A percentile compares a stretch with the other conserved stretches of the same genome.
These are phyloP conservation scores for Leishmania gerbilli DNA, from an alignment of 208 protist genomes.

Conservation along the genomic window DNA sequence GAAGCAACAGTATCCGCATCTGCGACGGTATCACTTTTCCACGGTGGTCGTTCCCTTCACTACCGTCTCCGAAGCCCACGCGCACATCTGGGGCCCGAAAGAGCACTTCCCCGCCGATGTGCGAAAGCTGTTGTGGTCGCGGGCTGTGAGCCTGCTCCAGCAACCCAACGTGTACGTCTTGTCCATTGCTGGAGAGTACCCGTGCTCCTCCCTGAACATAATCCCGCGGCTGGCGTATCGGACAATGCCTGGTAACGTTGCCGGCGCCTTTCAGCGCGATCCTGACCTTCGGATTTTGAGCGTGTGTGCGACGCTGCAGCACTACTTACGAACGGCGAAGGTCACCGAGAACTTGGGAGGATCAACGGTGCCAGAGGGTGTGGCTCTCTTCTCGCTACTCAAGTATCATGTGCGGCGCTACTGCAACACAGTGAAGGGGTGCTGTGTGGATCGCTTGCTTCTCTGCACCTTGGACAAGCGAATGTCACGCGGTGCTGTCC, in stretches of 20 bases:
- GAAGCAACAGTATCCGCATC: constrained; percentile 50
- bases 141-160: constrained; percentile 51
- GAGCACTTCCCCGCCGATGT: constrained; percentile 43
- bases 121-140: constrained; percentile 70
- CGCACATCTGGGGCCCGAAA: constrained; percentile 59
- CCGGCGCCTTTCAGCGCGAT: constrained; percentile 38
- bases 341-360: constrained; percentile 36
- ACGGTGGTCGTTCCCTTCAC: constrained; percentile 84
- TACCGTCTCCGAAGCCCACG: constrained; percentile 60
- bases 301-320: constrained; percentile 72
- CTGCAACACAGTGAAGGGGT: constrained; percentile 71
- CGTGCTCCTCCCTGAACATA: constrained; percentile 48
- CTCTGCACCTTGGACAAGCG: constrained; percentile 82
- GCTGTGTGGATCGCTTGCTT: constrained; percentile 45
- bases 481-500: constrained; percentile 53
- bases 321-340: constrained; percentile 44
- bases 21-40: constrained; percentile 24
- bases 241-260: constrained; percentile 29
- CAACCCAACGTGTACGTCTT: constrained; percentile 58
- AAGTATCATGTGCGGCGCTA: constrained; percentile 88
- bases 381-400: constrained; percentile 75
- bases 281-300: constrained; percentile 84
- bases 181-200: constrained; percentile 62
- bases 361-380: constrained; percentile 51
- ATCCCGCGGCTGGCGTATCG: constrained; percentile 72